These are phyloP conservation scores for Capsella bursapastoris DNA, from an alignment of 345 rosid species.

Conservation along the genomic window DNA sequence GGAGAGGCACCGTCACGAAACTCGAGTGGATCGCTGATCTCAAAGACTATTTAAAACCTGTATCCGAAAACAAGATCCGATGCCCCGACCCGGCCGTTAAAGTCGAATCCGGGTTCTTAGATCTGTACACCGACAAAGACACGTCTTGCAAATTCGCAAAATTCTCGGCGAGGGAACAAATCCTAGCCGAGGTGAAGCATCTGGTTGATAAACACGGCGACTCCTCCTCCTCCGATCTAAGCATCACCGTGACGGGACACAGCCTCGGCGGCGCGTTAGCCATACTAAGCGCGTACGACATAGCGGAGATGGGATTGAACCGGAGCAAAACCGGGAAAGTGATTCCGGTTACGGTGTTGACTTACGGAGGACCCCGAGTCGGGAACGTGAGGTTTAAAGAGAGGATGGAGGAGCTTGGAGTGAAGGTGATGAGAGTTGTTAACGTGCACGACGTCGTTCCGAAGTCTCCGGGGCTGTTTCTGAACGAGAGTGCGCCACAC, in stretches of 20 bases:
- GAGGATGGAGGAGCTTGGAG: conserved; percentile 58
- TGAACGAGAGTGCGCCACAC: conserved; percentile 59
- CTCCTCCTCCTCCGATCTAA: conserved; percentile 54
- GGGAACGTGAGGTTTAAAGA: conserved; percentile 75
- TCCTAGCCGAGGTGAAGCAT: conserved; percentile 62
- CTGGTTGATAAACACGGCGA: conserved; percentile 52
- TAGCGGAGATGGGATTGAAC: conserved; percentile 67
- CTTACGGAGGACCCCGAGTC: conserved; percentile 77
- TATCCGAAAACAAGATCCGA: conserved; percentile 55
- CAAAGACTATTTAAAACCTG: conserved; percentile 69
- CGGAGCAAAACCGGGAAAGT: conserved; percentile 44
- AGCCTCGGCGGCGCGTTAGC: conserved; percentile 86
- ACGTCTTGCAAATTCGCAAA: conserved; percentile 61
- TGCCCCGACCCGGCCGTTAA: conserved; percentile 72
- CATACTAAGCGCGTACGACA: conserved; percentile 72
- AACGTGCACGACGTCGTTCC: conserved; percentile 75
- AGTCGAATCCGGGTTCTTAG: conserved; percentile 82
- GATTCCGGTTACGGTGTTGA: conserved; percentile 60
- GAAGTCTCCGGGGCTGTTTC: conserved; percentile 69
- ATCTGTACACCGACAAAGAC: conserved; percentile 77
- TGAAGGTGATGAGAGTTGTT: conserved; percentile 79
- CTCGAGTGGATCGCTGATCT: conserved; percentile 82
- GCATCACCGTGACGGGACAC: conserved; percentile 85
- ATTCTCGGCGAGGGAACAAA: conserved; percentile 75
- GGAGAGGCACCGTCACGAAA: conserved; percentile 85